Base-by-base conservation (phyloP, 2,329 filamentous ascomycete genomes). In the Hymenoscyphus fraxineus region DNA sequence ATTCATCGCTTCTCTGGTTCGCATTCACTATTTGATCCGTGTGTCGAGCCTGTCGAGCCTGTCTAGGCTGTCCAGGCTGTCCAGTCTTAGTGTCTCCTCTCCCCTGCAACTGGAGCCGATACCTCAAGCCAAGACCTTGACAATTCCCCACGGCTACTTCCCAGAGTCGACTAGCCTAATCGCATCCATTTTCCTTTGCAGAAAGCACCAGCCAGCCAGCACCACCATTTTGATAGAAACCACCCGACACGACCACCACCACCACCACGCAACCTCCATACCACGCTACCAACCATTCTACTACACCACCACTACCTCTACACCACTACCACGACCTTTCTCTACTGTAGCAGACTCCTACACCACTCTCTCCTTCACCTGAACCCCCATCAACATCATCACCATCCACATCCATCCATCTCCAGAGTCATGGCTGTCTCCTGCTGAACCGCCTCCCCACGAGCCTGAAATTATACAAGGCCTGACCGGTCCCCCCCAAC, bases 401-500 rank as follows among this genome's bases (percentile, higher is more conserved):
- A 44, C 58, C 54, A 59, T 40, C 57, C 13, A 27, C 35, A 35
- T 41, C 57, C 35, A 59, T 19, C 57, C 2, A 22, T 9, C 40
- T 59, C 57, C 16, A 41, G 2, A 6, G 22, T 59, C 57, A 62
- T 64, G 58, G 58, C 64, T 35, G 22, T 59, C 59, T 40, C 40
- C 59, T 59, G 62, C 59, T 67, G 54, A 62, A 32, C 31, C 31
- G 55, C 55, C 10, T 16, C n/a, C 22, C 32, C 31, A 35, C 27
- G 27, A 35, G 27, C 35, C 55, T 57, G n/a, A 38, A 38, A 16
- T n/a, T 57, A 22, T 54, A 54, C 47, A 54, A 54, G 47, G 10
- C 47, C 47, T 54, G 87, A 27, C 47, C 47, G 19, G 47, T 56
- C 38, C 59, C 44, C n/a, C 61, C 56, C 66, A 70, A 66, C 55